phyloP scores from a whole-genome alignment of 306 rosid genomes.

The Rubus idaeus region DNA sequence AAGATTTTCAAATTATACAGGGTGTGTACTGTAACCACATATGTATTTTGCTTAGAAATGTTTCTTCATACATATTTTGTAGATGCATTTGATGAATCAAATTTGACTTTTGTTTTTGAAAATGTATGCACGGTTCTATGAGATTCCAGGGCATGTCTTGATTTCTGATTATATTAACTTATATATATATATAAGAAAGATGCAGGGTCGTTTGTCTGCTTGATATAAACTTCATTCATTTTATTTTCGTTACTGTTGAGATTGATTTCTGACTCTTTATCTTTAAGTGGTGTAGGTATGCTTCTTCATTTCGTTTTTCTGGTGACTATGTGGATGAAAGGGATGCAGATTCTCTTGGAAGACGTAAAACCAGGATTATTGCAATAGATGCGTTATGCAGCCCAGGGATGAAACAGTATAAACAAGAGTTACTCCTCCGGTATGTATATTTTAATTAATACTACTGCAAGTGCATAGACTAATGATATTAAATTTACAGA shows the following conservation, averaged over 20 bases:
- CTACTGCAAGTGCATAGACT: not conserved
- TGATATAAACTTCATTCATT: not conserved
- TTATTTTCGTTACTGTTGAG: constrained; percentile 10
- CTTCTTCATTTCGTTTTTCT: constrained; percentile 72
- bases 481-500: not conserved
- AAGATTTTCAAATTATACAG: constrained; percentile 82
- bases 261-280: constrained; percentile 15
- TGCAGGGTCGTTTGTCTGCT: too few relatives aligned
- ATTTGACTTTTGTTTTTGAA: not conserved
- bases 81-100: not conserved
- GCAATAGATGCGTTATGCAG: constrained; percentile 88
- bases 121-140: not conserved
- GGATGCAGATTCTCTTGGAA: constrained; percentile 56
- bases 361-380: constrained; percentile 72
- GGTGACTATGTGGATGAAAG: constrained; percentile 69
- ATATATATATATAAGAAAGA: not conserved
- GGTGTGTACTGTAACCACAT: constrained; percentile 48
- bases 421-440: constrained; percentile 65
- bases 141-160: not conserved
- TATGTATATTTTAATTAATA: constrained; percentile 36
- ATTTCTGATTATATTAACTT: not conserved
- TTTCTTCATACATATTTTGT: not conserved
- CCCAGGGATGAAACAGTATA: constrained; percentile 75
- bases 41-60: not conserved
- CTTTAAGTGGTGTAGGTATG: constrained; percentile 61